Base-by-base conservation (phyloP, 192 early-diverging fungal genomes). In the Pilaira anomala region DNA sequence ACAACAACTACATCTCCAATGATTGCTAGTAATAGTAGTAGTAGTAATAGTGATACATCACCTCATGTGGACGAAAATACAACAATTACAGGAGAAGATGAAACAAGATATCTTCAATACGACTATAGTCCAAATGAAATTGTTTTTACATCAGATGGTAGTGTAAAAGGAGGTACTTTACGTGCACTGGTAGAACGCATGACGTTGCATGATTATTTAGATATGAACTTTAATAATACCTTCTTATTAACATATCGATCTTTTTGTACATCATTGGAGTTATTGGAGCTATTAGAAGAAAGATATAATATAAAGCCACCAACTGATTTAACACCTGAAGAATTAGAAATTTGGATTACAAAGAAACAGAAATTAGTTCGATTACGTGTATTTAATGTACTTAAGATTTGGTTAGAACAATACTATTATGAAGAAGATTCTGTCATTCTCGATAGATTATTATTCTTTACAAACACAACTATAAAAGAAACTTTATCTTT, bases 201-300 rank as follows among this genome's bases (percentile, higher is more conserved):
- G 65, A 97, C 94, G 6, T 75, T 92, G 13, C 96, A 98, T 57
- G 93, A 98, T 63, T 83, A 84, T 14, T 62, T 79, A 7, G 94
- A 98, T 55, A 71, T 85, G 49, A 87, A 86, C 71, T 98, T 93
- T 76, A 87, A 85, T 33, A 83, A 80, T 26, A 91, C 93, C 0
- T 98, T 99, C 72, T 66, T 99, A 59, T 77, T 99, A 36, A 97
- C 97, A 2, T 99, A 96, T 78, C 91, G 92, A 28, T 93, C 94
- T 9, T 98, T 97, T 66, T 88, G 88, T 3, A 85, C 87, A 0
- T 87, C 93, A 0, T 79, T 77, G 6, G 87, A 92, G 62, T 80
- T 99, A 19, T 83, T 96, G 39, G 77, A 83, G 5, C 67, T 85
- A 18, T 76, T 99, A 49, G 85, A 87, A 68, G 69, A 72, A 25